Percentiles rank a stretch among this genome's conserved stretches.
Conservation (phyloP, 768 basidiomycete species). For the Xanthoconium purpureum region DNA sequence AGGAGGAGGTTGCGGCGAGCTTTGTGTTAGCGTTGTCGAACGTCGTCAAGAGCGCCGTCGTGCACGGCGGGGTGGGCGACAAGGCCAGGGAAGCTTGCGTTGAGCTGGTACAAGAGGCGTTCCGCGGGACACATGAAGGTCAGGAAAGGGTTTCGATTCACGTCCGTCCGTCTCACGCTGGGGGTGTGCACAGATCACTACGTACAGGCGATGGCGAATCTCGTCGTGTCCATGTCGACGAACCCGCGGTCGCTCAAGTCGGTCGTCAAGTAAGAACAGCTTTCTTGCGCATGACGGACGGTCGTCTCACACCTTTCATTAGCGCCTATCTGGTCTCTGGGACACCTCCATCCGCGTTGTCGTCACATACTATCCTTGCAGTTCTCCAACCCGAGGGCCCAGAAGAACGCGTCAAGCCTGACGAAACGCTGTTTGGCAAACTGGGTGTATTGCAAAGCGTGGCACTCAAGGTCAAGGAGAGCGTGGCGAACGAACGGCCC, state of each 20-base stretch:
- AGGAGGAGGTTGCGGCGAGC: conserved; percentile 68
- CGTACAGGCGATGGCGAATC: conserved; percentile 55
- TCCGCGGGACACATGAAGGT: conserved; percentile 72
- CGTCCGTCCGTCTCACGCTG: neutral
- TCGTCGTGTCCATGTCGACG: conserved; percentile 62
- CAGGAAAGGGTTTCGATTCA: neutral
- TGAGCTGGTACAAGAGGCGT: conserved; percentile 76
- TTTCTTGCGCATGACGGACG: neutral
- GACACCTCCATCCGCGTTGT: conserved; percentile 62
- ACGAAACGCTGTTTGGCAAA: conserved; percentile 58
- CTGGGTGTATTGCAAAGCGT: conserved; percentile 59
- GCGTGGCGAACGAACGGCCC: conserved; percentile 65
- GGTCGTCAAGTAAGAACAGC: conserved; percentile 58
- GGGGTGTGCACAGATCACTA: conserved; percentile 54
- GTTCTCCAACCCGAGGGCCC: conserved; percentile 48
- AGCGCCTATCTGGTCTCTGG: conserved; percentile 65
- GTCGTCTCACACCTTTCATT: conserved; percentile 1
- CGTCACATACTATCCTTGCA: conserved; percentile 58
- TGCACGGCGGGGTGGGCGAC: conserved; percentile 68
- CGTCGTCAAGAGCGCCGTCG: conserved; percentile 62
- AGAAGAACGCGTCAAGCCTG: conserved; percentile 15
- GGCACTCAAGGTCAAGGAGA: conserved; percentile 70
- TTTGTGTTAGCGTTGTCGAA: conserved; percentile 73
- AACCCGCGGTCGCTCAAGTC: conserved; percentile 62
- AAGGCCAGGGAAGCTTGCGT: conserved; percentile 68